phyloP scores from a whole-genome alignment of 768 basidiomycete species.

The Boletus pseudo-olivaceus region DNA sequence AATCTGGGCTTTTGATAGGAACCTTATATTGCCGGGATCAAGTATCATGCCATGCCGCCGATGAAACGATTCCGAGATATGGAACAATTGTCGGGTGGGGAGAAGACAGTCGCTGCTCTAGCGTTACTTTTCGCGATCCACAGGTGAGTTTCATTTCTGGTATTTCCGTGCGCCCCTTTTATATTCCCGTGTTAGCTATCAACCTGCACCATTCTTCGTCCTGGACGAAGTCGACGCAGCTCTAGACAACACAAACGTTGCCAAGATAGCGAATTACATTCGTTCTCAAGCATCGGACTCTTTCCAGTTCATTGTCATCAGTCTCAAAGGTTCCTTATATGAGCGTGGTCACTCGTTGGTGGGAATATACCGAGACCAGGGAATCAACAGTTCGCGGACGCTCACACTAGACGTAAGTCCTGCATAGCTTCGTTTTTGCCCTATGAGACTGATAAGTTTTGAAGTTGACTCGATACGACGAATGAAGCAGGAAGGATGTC shows the following conservation, averaged over 20 bases:
- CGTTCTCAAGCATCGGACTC: conserved; percentile 73
- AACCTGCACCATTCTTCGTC: conserved; percentile 96
- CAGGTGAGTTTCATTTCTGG: conserved; percentile 46
- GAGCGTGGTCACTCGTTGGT: conserved; percentile 88
- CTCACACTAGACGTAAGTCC: conserved; percentile 81
- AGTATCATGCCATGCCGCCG: conserved; percentile 99
- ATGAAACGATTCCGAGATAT: conserved; percentile 99
- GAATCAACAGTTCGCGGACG: conserved; percentile 87
- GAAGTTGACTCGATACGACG: conserved; percentile 30
- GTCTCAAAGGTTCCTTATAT: conserved; percentile 89
- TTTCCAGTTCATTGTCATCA: conserved; percentile 98
- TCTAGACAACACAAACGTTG: conserved; percentile 97
- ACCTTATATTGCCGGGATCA: conserved; percentile 85
- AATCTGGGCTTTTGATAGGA: conserved; percentile 44
- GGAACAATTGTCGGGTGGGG: conserved; percentile 97
- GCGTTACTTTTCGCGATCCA: conserved; percentile 96
- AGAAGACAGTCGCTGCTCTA: conserved; percentile 98
- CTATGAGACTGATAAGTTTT: conserved; percentile 5
- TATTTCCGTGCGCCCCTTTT: neutral
- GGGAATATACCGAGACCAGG: conserved; percentile 93
- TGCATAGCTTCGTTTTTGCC: neutral
- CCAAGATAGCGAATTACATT: conserved; percentile 93
- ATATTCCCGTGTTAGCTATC: conserved; percentile 57
- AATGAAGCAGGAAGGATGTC: conserved; percentile 12
- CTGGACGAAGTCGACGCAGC: conserved; percentile 99